phyloP scores from a whole-genome alignment of 164 flowering plant species.

The Dillenia turbinata region DNA sequence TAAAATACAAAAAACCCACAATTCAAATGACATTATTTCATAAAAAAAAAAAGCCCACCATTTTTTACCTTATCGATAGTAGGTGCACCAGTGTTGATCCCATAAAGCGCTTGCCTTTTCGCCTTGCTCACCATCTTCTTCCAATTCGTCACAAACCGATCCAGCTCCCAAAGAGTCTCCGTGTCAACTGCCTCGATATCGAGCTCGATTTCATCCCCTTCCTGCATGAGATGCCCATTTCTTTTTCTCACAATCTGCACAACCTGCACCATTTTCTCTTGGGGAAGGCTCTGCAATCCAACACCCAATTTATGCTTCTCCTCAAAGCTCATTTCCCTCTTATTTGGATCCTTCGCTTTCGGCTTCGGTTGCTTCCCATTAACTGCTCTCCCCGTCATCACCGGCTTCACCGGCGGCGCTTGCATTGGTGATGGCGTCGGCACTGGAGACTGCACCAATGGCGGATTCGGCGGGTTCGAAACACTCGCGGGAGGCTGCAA shows the following conservation, averaged over 20 bases:
- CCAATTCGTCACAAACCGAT: constrained; percentile 58
- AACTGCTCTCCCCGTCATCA: constrained; percentile 1
- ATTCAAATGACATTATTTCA: not conserved
- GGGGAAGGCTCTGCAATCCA: constrained; percentile 26
- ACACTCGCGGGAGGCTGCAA: not conserved
- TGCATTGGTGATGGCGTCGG: constrained; percentile 21
- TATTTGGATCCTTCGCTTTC: constrained; percentile 30
- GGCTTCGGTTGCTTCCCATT: constrained; percentile 32
- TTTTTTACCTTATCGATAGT: constrained; percentile 19
- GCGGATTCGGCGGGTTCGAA: not conserved
- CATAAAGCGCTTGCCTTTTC: constrained; percentile 43
- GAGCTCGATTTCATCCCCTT: constrained; percentile 80
- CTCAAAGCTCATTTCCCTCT: constrained; percentile 32
- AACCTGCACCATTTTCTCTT: constrained; percentile 64
- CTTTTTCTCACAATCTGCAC: constrained; percentile 56
- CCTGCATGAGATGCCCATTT: constrained; percentile 37
- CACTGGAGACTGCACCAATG: not conserved
- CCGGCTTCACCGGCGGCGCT: constrained; percentile 20
- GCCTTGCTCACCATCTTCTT: constrained; percentile 66
- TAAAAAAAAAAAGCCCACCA: constrained; percentile 13
- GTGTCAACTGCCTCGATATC: constrained; percentile 67
- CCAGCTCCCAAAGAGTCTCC: constrained; percentile 88
- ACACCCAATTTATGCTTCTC: constrained; percentile 42
- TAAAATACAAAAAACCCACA: not conserved
- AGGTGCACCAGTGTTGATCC: constrained; percentile 15